Conservation (phyloP, 2,329 filamentous ascomycete genomes). For the Ophiostoma piceae region DNA sequence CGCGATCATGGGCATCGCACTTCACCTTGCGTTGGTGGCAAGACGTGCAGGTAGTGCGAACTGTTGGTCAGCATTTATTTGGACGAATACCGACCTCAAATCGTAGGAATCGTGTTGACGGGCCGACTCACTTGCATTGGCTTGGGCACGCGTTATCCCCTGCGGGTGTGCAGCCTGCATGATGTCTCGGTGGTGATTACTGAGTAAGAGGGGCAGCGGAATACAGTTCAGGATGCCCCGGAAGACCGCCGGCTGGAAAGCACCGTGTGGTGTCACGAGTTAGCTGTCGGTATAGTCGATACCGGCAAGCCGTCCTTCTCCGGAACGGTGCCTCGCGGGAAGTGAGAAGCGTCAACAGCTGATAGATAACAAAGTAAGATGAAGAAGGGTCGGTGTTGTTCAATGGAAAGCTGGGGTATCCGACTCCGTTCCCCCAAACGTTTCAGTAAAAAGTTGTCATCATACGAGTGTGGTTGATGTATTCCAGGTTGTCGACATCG, state of each 20-base stretch:
- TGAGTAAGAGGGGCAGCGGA: not conserved
- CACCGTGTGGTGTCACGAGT: not conserved
- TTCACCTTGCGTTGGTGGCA: constrained; percentile 21
- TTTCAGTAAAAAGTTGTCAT: not conserved
- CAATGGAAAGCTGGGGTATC: not conserved
- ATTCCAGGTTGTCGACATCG: not conserved
- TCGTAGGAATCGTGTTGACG: not conserved
- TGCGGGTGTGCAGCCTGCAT: not conserved
- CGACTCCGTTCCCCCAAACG: not conserved
- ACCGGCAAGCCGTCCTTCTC: not conserved
- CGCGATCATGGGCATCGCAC: constrained; percentile 20
- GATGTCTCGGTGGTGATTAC: not conserved
- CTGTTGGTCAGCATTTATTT: not conserved
- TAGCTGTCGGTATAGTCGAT: not conserved
- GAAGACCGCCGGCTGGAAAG: not conserved
- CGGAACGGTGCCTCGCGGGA: not conserved
- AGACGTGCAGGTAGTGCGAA: constrained; percentile 17
- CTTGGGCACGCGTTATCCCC: not conserved
- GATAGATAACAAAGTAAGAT: not conserved
- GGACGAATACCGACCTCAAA: not conserved
- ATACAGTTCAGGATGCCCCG: not conserved
- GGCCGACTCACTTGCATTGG: not conserved
- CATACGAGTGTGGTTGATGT: not conserved
- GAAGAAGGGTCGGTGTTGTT: not conserved
- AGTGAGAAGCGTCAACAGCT: not conserved